phyloP scores from a whole-genome alignment of 2,329 filamentous ascomycete species.

The Amauroascus niger region DNA sequence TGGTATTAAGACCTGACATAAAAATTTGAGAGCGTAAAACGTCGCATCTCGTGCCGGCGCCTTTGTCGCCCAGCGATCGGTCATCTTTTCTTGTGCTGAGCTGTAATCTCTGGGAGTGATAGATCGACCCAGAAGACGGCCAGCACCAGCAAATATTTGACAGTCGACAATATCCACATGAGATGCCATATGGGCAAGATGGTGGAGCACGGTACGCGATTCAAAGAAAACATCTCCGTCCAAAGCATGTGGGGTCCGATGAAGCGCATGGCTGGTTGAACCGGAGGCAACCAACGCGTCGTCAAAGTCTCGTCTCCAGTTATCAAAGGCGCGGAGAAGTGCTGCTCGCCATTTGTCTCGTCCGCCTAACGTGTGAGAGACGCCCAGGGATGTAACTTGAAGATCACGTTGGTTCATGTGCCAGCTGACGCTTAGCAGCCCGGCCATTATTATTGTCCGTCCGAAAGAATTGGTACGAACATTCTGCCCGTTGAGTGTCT shows the following conservation, averaged over 20 bases:
- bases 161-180: conserved; percentile 96
- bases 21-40: conserved; percentile 82
- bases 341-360: conserved; percentile 85
- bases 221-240: conserved; percentile 69
- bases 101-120: conserved; percentile 75
- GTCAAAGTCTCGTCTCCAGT: conserved; percentile 90
- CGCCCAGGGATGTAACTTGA: conserved; percentile 78
- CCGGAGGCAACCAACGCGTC: conserved; percentile 55
- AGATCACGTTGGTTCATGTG: conserved; percentile 95
- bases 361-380: conserved; percentile 68
- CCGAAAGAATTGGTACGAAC: conserved; percentile 91
- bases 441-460: conserved; percentile 86
- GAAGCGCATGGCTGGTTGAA: conserved; percentile 25
- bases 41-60: conserved; percentile 82
- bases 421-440: conserved; percentile 86
- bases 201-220: conserved; percentile 78
- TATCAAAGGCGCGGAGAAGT: conserved; percentile 78
- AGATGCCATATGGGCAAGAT: conserved; percentile 94
- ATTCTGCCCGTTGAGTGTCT: conserved; percentile 72
- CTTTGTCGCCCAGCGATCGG: conserved; percentile 77
- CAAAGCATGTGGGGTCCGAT: conserved; percentile 19
- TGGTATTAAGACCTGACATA: conserved; percentile 70
- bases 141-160: conserved; percentile 87
- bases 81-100: conserved; percentile 72
- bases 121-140: conserved; percentile 70